Conservation (phyloP, 495 filamentous ascomycete species). For the Sabuloglossum arenarium region DNA sequence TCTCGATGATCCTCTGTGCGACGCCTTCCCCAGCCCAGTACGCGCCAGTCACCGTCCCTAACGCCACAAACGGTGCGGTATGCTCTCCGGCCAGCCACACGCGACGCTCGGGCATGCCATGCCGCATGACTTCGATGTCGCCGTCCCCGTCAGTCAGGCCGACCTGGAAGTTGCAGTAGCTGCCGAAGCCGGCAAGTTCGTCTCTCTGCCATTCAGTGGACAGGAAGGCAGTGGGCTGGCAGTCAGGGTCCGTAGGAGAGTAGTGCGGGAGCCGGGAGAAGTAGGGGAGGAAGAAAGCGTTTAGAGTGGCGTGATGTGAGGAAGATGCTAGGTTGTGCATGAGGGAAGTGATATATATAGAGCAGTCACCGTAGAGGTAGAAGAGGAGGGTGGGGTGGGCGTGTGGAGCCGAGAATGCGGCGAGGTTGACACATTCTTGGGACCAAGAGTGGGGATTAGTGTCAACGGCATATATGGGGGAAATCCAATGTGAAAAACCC, state of each 20-base stretch:
- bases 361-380: slow-evolving; percentile 58
- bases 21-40: slow-evolving; percentile 83
- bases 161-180: slow-evolving; percentile 74
- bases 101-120: slow-evolving; percentile 43
- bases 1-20: slow-evolving; percentile 36
- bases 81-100: slow-evolving; percentile 93
- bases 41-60: slow-evolving; percentile 75
- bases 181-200: slow-evolving; percentile 69
- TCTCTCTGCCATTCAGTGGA: slow-evolving; percentile 71
- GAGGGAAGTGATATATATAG: slow-evolving; percentile 22
- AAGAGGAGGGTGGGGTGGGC: slow-evolving; percentile 80
- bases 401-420: slow-evolving; percentile 33
- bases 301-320: slow-evolving; percentile 24
- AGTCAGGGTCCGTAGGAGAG: slow-evolving; percentile 25
- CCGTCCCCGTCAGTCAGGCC: slow-evolving; percentile 47
- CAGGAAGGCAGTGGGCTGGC: slow-evolving; percentile 38
- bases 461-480: slow-evolving; percentile 35
- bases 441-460: slow-evolving; percentile 49
- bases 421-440: slow-evolving; percentile 62
- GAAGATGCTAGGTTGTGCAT: slow-evolving; percentile 22
- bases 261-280: slow-evolving; percentile 56
- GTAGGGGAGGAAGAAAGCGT: slow-evolving; percentile 50
- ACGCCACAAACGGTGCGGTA: slow-evolving; percentile 70
- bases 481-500: slow-evolving; percentile 45
- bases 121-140: slow-evolving; percentile 54